Evolutionary conservation across 805 yeast species (phyloP).

Genomic region (Deakozyma indianensis): DNA sequence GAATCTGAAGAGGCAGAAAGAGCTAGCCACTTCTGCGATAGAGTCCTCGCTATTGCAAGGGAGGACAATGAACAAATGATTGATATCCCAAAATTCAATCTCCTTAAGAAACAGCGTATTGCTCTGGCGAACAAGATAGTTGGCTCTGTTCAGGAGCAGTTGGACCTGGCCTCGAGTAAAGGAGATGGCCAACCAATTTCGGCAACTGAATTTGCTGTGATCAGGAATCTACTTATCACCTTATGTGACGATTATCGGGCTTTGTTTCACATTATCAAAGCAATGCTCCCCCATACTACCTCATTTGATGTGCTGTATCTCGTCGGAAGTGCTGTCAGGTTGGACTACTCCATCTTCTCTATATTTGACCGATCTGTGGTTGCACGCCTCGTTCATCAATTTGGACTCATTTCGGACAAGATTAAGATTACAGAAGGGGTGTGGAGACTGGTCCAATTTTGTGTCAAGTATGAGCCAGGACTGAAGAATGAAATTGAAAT

Average conservation of each 20-base stretch:
- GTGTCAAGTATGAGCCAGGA: constrained; percentile 8
- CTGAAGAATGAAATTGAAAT: constrained; percentile 12
- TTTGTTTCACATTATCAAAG: constrained; percentile 21
- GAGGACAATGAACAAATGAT: background rate
- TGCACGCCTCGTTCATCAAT: constrained; percentile 9
- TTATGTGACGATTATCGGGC: constrained; percentile 22
- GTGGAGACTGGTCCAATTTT: constrained; percentile 12
- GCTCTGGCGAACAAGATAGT: background rate
- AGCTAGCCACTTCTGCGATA: background rate
- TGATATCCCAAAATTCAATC: background rate
- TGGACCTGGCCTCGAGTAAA: background rate
- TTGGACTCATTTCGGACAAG: constrained; percentile 9
- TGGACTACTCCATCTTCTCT: constrained; percentile 10
- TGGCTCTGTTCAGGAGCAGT: background rate
- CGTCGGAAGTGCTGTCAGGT: constrained; percentile 17
- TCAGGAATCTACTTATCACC: constrained; percentile 46
- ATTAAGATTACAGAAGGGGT: constrained; percentile 11
- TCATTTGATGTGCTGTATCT: constrained; percentile 35
- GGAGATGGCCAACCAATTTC: background rate
- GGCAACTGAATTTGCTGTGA: constrained; percentile 21
- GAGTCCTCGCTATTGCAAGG: background rate
- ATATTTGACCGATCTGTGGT: constrained; percentile 9
- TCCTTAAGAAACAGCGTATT: background rate
- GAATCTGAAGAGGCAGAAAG: background rate
- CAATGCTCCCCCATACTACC: constrained; percentile 41